A percentile compares a stretch with the other conserved stretches of the same genome.
Conservation (phyloP, 129 eudicot genomes). For the Chrysanthemum seticuspe region DNA sequence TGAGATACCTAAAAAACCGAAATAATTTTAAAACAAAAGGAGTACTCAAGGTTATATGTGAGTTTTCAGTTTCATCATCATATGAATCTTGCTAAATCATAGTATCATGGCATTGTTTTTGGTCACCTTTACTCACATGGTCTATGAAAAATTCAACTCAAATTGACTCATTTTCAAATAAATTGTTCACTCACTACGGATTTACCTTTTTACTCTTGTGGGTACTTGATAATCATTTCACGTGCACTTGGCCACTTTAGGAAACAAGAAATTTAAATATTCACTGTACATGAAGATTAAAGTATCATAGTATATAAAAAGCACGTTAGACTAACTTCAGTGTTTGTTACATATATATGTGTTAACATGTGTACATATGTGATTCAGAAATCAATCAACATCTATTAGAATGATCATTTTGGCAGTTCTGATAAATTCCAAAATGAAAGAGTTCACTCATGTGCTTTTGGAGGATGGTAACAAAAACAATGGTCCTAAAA, state of each 20-base stretch:
- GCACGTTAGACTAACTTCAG: slow-evolving; percentile 1
- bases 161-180: too few species aligned
- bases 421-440: slow-evolving; percentile 11
- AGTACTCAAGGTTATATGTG: not conserved
- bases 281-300: not conserved
- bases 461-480: slow-evolving; percentile 14
- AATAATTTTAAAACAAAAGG: too few species aligned
- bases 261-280: not conserved
- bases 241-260: slow-evolving; percentile 14
- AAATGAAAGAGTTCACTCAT: slow-evolving; percentile 20
- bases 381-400: slow-evolving; percentile 22
- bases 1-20: too few species aligned
- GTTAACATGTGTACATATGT: not conserved
- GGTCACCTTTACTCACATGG: too few species aligned
- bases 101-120: not conserved
- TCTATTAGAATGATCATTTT: slow-evolving; percentile 19
- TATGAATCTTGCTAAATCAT: not conserved
- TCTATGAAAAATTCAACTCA: too few species aligned
- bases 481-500: slow-evolving; percentile 27
- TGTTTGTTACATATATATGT: not conserved
- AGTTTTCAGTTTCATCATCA: not conserved
- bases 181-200: not conserved
- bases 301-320: not conserved
- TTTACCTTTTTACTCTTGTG: slow-evolving; percentile 4
- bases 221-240: slow-evolving; percentile 13